Conservation (phyloP, 306 rosid species). For the Canavalia gladiata region DNA sequence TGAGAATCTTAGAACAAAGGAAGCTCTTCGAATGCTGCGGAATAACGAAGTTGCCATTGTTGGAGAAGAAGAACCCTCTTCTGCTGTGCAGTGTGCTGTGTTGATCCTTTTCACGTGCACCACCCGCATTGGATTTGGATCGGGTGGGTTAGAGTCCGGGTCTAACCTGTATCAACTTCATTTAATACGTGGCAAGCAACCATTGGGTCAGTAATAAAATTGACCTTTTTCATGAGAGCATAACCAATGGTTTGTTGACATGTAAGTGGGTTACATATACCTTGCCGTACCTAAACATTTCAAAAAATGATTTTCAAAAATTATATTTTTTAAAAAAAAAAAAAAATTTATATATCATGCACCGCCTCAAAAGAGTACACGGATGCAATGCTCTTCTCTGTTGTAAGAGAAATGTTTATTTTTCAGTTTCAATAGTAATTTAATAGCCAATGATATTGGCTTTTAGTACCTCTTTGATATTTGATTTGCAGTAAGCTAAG, state of each 20-base stretch:
- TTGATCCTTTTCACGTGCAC: slow-evolving; percentile 44
- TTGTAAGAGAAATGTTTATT: background rate
- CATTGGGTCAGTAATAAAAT: background rate
- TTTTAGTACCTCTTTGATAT: background rate
- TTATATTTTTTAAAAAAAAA: too few relatives aligned
- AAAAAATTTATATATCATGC: too few relatives aligned
- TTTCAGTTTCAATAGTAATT: slow-evolving; percentile 25
- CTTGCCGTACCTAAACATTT: slow-evolving; percentile 47
- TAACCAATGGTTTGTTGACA: slow-evolving; percentile 42
- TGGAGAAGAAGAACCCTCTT: background rate
- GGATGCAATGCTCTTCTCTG: background rate
- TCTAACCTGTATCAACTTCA: slow-evolving; percentile 48
- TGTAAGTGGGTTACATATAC: slow-evolving; percentile 65
- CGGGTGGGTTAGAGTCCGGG: slow-evolving; percentile 45
- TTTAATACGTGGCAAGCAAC: slow-evolving; percentile 53
- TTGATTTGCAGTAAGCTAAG: background rate
- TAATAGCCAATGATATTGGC: background rate
- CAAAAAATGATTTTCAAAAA: too few relatives aligned
- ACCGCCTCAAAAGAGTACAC: background rate
- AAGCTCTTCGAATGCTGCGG: slow-evolving; percentile 60
- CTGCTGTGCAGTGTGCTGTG: background rate
- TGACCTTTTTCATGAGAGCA: slow-evolving; percentile 50
- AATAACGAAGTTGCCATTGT: slow-evolving; percentile 70
- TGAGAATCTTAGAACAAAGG: slow-evolving; percentile 56
- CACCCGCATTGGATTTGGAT: slow-evolving; percentile 50